Conservation (phyloP, 2,329 filamentous ascomycete genomes). For the Aphanocladium album region DNA sequence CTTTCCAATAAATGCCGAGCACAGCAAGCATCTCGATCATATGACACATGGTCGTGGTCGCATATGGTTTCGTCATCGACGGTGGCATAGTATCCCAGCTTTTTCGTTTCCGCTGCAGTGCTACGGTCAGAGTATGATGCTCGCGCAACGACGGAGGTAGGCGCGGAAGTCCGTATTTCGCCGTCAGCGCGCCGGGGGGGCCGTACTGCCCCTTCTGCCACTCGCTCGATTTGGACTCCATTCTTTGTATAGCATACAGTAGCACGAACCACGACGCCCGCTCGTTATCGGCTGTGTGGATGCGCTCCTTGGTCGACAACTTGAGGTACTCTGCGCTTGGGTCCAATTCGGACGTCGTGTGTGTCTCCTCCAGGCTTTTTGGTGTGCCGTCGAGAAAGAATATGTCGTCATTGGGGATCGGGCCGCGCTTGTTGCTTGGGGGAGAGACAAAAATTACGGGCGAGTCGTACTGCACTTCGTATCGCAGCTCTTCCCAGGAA, state of each 20-base stretch:
- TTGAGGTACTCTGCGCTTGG: constrained; percentile 22
- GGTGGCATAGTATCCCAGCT: constrained; percentile 50
- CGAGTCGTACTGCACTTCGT: constrained; percentile 44
- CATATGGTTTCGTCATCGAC: constrained; percentile 43
- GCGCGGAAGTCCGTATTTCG: constrained; percentile 18
- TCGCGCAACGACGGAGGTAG: constrained; percentile 22
- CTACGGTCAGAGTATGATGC: constrained; percentile 39
- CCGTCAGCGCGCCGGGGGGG: constrained; percentile 18
- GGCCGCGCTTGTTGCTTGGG: constrained; percentile 35
- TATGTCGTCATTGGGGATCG: constrained; percentile 27
- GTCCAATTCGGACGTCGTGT: constrained; percentile 28
- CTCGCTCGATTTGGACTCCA: constrained; percentile 42
- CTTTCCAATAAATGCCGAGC: constrained; percentile 54
- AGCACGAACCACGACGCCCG: constrained; percentile 50
- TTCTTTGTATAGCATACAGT: constrained; percentile 44
- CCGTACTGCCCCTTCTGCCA: constrained; percentile 39
- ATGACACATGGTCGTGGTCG: constrained; percentile 52
- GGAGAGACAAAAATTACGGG: constrained; percentile 47
- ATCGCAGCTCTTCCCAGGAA: constrained; percentile 39
- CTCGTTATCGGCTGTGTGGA: constrained; percentile 54
- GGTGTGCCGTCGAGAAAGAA: constrained; percentile 34
- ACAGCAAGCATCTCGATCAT: constrained; percentile 50
- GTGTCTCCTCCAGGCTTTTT: constrained; percentile 31
- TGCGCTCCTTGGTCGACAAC: constrained; percentile 26
- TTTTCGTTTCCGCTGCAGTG: constrained; percentile 41